Evolutionary conservation across 2,329 filamentous ascomycete genomes (phyloP).

Genomic region (Metarhizium anisopliae): DNA sequence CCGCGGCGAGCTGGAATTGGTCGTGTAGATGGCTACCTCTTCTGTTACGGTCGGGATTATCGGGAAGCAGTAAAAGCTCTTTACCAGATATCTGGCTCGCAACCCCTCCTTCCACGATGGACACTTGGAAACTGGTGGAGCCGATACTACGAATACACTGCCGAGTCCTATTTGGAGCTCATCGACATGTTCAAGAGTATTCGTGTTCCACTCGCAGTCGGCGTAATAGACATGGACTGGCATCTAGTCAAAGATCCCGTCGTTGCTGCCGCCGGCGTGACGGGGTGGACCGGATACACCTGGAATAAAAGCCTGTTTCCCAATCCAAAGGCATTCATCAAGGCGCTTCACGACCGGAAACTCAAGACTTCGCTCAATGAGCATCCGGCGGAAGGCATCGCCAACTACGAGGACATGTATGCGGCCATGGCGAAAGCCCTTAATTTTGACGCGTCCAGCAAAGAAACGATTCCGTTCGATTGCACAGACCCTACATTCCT

Average conservation of each 20-base stretch:
- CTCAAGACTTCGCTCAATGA: slow-evolving; percentile 51
- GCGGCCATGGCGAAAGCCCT: slow-evolving; percentile 42
- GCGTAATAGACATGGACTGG: slow-evolving; percentile 60
- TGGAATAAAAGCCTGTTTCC: slow-evolving; percentile 35
- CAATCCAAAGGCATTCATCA: slow-evolving; percentile 41
- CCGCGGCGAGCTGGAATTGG: slow-evolving; percentile 29
- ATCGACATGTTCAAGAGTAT: slow-evolving; percentile 45
- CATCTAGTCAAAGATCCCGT: slow-evolving; percentile 42
- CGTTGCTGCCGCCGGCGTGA: slow-evolving; percentile 45
- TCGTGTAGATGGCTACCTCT: slow-evolving; percentile 50
- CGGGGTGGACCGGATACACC: slow-evolving; percentile 19
- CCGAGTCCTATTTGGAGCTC: slow-evolving; percentile 45
- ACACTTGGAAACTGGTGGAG: slow-evolving; percentile 59
- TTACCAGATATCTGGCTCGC: slow-evolving; percentile 45
- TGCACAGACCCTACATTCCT: slow-evolving; percentile 43
- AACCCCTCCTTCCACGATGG: slow-evolving; percentile 47
- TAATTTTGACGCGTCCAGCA: slow-evolving; percentile 37
- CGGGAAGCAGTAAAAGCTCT: slow-evolving; percentile 42
- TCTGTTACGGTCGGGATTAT: slow-evolving; percentile 50
- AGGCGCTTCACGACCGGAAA: slow-evolving; percentile 39
- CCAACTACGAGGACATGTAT: slow-evolving; percentile 48
- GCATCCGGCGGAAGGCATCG: slow-evolving; percentile 51
- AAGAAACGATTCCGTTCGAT: slow-evolving; percentile 47
- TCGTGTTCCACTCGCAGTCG: slow-evolving; percentile 47
- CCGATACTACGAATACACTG: slow-evolving; percentile 49